Evolutionary conservation across 768 basidiomycete species (phyloP).

Genomic region (Xerocomus potaroensis): DNA sequence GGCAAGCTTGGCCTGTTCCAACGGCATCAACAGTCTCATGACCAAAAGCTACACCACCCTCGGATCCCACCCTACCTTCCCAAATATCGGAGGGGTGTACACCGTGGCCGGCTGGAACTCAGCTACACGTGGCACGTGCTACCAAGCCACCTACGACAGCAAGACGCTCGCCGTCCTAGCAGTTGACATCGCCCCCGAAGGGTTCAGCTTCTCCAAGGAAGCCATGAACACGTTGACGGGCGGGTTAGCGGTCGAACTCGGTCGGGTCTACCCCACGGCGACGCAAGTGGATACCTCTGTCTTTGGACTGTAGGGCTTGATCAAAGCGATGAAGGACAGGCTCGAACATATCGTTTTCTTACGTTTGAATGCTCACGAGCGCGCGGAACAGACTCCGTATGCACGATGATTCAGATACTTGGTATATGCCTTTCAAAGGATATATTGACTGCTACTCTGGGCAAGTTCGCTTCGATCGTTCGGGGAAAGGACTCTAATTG

Average conservation of each 20-base stretch:
- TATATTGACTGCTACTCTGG: neutral
- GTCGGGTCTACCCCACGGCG: conserved; percentile 43
- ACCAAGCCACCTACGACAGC: conserved; percentile 22
- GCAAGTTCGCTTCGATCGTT: neutral
- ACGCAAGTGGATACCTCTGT: too few relatives aligned
- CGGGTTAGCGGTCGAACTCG: conserved; percentile 42
- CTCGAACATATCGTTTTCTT: too few relatives aligned
- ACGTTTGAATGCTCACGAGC: too few relatives aligned
- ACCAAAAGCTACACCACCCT: conserved; percentile 31
- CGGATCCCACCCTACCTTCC: conserved; percentile 28
- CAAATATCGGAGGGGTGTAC: conserved; percentile 31
- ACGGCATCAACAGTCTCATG: conserved; percentile 29
- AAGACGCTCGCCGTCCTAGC: conserved; percentile 22
- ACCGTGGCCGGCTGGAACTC: conserved; percentile 30
- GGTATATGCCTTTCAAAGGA: neutral
- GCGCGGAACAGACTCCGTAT: too few relatives aligned
- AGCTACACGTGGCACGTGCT: conserved; percentile 30
- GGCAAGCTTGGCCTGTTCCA: conserved; percentile 27
- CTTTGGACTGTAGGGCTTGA: conserved; percentile 35
- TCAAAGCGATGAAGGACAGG: too few relatives aligned
- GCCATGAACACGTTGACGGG: conserved; percentile 54
- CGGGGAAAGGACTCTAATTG: neutral
- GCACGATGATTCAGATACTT: too few relatives aligned
- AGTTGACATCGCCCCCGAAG: conserved; percentile 26
- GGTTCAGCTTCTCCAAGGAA: conserved; percentile 45